Base-by-base conservation (phyloP, 441 rosid species). In the Populus hybrid region DNA sequence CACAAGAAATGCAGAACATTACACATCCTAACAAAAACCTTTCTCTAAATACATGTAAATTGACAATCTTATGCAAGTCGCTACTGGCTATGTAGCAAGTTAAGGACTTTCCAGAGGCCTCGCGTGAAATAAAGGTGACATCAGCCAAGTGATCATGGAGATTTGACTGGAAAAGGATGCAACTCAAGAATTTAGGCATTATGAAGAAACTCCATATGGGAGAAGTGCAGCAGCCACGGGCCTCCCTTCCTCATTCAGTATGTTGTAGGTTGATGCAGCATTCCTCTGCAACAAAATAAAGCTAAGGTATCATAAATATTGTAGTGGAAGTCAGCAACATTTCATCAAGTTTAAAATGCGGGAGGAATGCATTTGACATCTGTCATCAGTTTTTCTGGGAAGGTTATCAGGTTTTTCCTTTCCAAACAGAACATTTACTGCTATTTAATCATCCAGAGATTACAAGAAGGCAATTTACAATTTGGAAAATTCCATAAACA, bases 241-340 rank as follows among this genome's bases (percentile, higher is more conserved):
- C 77, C 98, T 84, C 69, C 99, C 99, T 86, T 91, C 99, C 85
- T 95, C 99, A 20, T 91, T 95, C 84, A 95, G 88, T 81, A 92
- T 92, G 85, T 93, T 95, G 88, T 90, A 93, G 38, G 99, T 93
- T 29, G 99, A 90, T 65, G 96, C 88, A 28, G 97, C 98, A 76
- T 93, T 95, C 81, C 98, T 91, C 99, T 95, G 93, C 79, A 69
- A 74, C 66, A 73, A 35, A 40, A 64, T n/a, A 33, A 21, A 65
- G 12, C 53, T 31, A 28, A 53, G 0, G 36, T 24, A 31, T 69
- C 10, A 61, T 24, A 35, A 56, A 64, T 7, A 21, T 70, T 28
- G 33, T 11, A 9, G 61, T n/a, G 24, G 33, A 64, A 64, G 56
- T 40, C 11, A 38, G 33, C 40, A 24, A 23, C 10, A 24, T 9